Conservation (phyloP, 2,329 filamentous ascomycete species). For the Neoarthrinium moseri region DNA sequence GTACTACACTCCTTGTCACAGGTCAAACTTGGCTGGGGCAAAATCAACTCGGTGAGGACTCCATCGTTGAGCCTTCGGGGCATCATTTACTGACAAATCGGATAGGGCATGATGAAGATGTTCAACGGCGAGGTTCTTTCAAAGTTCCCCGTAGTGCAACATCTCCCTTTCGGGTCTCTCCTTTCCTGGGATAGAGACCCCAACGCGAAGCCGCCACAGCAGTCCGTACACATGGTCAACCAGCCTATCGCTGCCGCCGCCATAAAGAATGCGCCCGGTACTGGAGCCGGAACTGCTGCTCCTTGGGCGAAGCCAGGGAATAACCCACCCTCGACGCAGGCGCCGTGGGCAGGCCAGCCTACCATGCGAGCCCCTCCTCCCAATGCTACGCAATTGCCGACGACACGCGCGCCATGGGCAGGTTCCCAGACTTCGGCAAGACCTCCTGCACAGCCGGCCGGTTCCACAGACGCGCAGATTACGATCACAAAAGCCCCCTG, state of each 20-base stretch:
- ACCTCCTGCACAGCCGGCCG: not conserved
- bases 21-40: constrained; percentile 90
- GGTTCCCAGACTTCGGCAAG: constrained; percentile 16
- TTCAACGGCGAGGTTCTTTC: constrained; percentile 94
- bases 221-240: constrained; percentile 57
- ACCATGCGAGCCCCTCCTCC: constrained; percentile 4
- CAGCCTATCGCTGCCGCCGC: constrained; percentile 41
- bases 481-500: constrained; percentile 2
- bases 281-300: constrained; percentile 34
- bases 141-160: constrained; percentile 98
- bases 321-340: constrained; percentile 30
- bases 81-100: not conserved
- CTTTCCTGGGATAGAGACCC: constrained; percentile 75
- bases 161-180: constrained; percentile 82
- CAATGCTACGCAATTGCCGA: not conserved
- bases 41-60: constrained; percentile 77
- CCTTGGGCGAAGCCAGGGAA: constrained; percentile 43
- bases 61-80: not conserved
- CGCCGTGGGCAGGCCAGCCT: constrained; percentile 20
- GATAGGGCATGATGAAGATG: constrained; percentile 96
- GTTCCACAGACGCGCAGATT: constrained; percentile 2
- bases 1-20: constrained; percentile 94
- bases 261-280: constrained; percentile 19
- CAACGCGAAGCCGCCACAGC: constrained; percentile 45
- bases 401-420: constrained; percentile 17